These are phyloP conservation scores for Hypoxylon cercidicola DNA, from an alignment of 495 filamentous ascomycete genomes.

Conservation along the genomic window DNA sequence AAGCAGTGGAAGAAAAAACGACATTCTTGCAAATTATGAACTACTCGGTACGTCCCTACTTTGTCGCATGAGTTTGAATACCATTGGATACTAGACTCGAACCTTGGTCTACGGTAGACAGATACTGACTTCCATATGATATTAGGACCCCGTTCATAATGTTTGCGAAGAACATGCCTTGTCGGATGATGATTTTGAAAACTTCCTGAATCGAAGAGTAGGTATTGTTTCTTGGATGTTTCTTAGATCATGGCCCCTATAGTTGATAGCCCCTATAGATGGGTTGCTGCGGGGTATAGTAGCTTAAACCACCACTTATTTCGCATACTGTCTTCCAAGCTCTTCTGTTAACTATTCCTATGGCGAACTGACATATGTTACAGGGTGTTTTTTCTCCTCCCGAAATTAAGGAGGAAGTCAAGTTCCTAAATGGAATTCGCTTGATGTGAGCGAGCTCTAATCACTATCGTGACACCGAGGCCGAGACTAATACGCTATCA, in stretches of 20 bases:
- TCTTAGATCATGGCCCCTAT: neutral
- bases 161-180: slow-evolving; percentile 59
- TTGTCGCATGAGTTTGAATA: neutral
- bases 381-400: slow-evolving; percentile 62
- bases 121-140: slow-evolving; percentile 12
- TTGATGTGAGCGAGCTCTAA: slow-evolving; percentile 56
- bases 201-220: slow-evolving; percentile 61
- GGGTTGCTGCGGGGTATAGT: neutral
- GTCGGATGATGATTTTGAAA: slow-evolving; percentile 63
- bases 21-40: slow-evolving; percentile 65
- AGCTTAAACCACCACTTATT: neutral
- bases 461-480: neutral
- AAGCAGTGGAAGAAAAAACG: slow-evolving; percentile 57
- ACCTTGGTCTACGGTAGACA: neutral
- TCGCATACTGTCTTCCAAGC: neutral
- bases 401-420: slow-evolving; percentile 53
- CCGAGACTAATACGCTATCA: slow-evolving; percentile 38
- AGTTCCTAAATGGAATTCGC: slow-evolving; percentile 55
- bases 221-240: slow-evolving; percentile 25
- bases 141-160: slow-evolving; percentile 55
- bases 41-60: slow-evolving; percentile 58
- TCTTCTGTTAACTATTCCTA: too few species aligned
- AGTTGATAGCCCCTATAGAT: too few species aligned
- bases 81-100: neutral
- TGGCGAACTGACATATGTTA: neutral